phyloP scores from a whole-genome alignment of 805 yeast species.

The Saturnispora sekii region DNA sequence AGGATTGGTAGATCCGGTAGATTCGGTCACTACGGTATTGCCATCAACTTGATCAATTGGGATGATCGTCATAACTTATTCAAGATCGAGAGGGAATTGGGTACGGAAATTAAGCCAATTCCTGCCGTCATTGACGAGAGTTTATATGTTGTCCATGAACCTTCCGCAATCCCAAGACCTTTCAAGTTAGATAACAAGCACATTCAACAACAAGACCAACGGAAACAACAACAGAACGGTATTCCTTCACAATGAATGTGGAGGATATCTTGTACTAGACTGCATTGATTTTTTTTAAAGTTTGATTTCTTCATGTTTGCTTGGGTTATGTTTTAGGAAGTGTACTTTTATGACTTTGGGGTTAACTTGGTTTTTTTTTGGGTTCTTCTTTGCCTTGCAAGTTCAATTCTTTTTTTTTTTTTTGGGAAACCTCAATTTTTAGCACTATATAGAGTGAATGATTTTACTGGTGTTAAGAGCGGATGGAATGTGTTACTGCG shows the following conservation, averaged over 20 bases:
- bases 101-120: constrained; percentile 94
- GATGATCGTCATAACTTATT: constrained; percentile 88
- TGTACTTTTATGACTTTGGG: no score
- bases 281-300: no score
- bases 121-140: constrained; percentile 88
- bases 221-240: constrained; percentile 21
- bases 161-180: constrained; percentile 76
- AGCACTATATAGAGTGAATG: no score
- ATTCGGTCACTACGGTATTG: constrained; percentile 96
- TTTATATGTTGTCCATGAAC: constrained; percentile 78
- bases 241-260: constrained; percentile 1
- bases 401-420: no score
- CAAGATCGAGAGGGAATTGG: constrained; percentile 93
- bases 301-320: no score
- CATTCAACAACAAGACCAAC: constrained; percentile 21
- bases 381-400: no score
- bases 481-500: no score
- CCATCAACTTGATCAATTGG: constrained; percentile 94
- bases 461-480: no score
- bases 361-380: no score
- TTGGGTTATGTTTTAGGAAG: no score
- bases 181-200: constrained; percentile 49
- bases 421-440: no score
- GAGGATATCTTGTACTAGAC: no score
- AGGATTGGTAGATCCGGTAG: constrained; percentile 99